A percentile compares a stretch with the other conserved stretches of the same genome.
Evolutionary conservation across 176 grass and related monocot species (phyloP).

Genomic region (Paspalum notatum): DNA sequence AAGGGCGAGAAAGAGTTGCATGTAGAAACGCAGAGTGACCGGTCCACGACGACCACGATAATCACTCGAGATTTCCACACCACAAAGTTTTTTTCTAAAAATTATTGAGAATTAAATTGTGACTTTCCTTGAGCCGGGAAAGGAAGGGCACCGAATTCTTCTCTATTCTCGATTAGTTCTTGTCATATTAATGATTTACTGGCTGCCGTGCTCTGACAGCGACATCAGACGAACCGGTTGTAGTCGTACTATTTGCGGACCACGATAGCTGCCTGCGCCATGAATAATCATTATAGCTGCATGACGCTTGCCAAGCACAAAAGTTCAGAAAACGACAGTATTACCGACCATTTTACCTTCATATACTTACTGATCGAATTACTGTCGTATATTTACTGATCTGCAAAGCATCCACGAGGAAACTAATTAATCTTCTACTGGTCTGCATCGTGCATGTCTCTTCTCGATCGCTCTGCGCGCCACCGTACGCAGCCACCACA

Average conservation of each 20-base stretch:
- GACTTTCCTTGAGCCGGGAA: not conserved
- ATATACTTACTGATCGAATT: not conserved
- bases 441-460: not conserved
- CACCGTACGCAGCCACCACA: constrained; percentile 63
- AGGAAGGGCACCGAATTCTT: not conserved
- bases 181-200: constrained; percentile 10
- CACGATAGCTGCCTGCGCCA: not conserved
- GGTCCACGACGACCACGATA: constrained; percentile 7
- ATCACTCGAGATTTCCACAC: not conserved
- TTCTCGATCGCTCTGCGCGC: too few species aligned
- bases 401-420: not conserved
- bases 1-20: not conserved
- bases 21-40: not conserved
- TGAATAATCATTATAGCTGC: not conserved
- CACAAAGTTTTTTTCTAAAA: not conserved
- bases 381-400: not conserved
- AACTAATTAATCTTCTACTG: not conserved
- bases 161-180: constrained; percentile 1
- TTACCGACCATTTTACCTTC: not conserved
- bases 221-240: not conserved
- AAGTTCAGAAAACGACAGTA: not conserved
- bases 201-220: not conserved
- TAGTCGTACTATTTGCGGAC: not conserved
- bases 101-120: not conserved
- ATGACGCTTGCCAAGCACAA: not conserved